Evolutionary conservation across 345 rosid species (phyloP).

Genomic region (Moringa oleifera): DNA sequence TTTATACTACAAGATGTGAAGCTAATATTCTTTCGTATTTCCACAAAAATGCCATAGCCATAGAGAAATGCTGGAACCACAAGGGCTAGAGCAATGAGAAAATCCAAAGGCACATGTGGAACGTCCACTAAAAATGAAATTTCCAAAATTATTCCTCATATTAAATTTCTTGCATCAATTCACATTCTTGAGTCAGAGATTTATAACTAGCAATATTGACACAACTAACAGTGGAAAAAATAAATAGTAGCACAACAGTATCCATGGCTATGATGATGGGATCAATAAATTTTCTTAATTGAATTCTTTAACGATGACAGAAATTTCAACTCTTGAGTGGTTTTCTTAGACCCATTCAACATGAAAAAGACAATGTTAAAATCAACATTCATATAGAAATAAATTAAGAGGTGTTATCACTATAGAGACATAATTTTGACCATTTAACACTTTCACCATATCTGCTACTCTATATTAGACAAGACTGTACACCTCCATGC

Average conservation of each 20-base stretch:
- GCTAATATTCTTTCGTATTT: too few relatives aligned
- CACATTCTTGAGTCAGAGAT: background rate
- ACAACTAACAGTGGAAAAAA: background rate
- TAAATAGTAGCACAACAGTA: background rate
- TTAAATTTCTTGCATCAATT: background rate
- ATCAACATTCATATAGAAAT: too few relatives aligned
- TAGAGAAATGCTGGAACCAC: background rate
- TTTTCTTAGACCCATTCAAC: background rate
- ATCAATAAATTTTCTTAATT: background rate
- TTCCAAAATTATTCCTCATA: too few relatives aligned
- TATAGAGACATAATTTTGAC: too few relatives aligned
- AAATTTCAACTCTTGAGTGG: background rate
- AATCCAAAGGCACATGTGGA: background rate
- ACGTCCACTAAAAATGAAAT: too few relatives aligned
- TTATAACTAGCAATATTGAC: background rate
- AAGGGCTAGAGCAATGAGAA: too few relatives aligned
- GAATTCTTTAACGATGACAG: background rate
- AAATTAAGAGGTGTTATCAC: background rate
- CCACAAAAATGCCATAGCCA: background rate
- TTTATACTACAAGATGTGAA: background rate
- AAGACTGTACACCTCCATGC: background rate
- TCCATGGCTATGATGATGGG: background rate
- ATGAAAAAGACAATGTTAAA: background rate
- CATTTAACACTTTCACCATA: too few relatives aligned
- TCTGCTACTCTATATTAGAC: background rate